Conservation (phyloP, 2,329 filamentous ascomycete species). For the Scortechinia acanthostroma region DNA sequence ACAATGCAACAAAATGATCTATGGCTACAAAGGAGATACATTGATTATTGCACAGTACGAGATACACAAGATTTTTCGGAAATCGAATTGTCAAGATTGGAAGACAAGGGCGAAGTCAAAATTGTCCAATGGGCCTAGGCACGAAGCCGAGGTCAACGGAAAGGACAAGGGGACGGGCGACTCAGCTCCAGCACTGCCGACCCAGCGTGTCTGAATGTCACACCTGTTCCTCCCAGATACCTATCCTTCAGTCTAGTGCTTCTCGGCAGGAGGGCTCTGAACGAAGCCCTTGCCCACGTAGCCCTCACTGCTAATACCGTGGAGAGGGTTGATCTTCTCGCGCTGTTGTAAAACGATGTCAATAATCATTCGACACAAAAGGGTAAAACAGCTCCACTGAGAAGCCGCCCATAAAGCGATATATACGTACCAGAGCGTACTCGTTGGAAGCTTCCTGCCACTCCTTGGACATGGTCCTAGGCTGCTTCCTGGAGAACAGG, state of each 20-base stretch:
- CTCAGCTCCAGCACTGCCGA: too few species aligned
- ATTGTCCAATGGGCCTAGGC: too few species aligned
- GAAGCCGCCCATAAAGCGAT: neutral
- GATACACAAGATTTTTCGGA: constrained; percentile 26
- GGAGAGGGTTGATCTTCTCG: constrained; percentile 59
- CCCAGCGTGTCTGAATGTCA: neutral
- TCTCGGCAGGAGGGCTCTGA: constrained; percentile 23
- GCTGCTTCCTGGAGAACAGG: constrained; percentile 44
- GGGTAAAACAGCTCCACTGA: constrained; percentile 2
- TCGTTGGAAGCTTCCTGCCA: constrained; percentile 70
- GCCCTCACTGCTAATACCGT: constrained; percentile 52
- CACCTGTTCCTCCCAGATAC: neutral
- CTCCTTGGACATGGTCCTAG: constrained; percentile 69
- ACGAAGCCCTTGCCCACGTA: constrained; percentile 51
- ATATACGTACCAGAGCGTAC: constrained; percentile 55
- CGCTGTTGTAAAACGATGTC: constrained; percentile 34
- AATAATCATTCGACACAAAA: too few species aligned
- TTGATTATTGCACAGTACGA: constrained; percentile 31
- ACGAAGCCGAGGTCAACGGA: too few species aligned
- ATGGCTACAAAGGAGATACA: constrained; percentile 30
- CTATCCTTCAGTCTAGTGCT: neutral
- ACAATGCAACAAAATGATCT: constrained; percentile 14
- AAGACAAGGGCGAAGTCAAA: too few species aligned
- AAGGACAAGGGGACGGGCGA: too few species aligned
- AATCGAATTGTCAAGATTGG: too few species aligned